Evolutionary conservation across 2,329 filamentous ascomycete genomes (phyloP).

Genomic region (Pseudopyricularia cyperi): DNA sequence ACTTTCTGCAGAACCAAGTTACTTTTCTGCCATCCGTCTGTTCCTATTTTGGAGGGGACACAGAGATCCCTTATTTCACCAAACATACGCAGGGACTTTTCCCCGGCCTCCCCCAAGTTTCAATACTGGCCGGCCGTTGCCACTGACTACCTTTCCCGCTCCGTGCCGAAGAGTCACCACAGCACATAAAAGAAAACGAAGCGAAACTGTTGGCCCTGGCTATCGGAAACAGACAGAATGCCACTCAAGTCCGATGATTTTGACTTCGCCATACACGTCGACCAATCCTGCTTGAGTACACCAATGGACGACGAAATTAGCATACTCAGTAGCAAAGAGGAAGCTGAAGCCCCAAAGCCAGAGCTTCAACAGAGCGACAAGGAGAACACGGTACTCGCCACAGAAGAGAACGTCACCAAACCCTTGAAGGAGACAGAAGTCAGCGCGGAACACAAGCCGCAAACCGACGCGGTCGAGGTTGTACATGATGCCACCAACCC

Average conservation of each 20-base stretch:
- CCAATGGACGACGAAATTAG: constrained; percentile 23
- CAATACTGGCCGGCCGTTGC: not conserved
- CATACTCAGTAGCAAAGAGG: constrained; percentile 6
- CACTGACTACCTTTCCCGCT: not conserved
- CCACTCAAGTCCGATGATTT: constrained; percentile 16
- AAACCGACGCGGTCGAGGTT: not conserved
- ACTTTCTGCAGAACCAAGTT: too few species aligned
- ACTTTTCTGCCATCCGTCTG: too few species aligned
- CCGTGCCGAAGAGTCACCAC: not conserved
- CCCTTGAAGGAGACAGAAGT: not conserved
- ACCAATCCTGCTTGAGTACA: constrained; percentile 28
- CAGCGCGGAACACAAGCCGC: not conserved
- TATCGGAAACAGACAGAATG: constrained; percentile 7
- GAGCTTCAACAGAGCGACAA: not conserved
- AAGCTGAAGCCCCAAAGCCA: constrained; percentile 2
- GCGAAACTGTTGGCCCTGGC: not conserved
- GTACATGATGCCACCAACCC: not conserved
- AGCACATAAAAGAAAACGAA: not conserved
- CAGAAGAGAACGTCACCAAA: not conserved
- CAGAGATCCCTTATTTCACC: too few species aligned
- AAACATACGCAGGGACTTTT: too few species aligned
- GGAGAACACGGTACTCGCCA: not conserved
- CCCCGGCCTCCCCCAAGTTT: too few species aligned
- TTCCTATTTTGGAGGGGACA: too few species aligned
- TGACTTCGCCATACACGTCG: constrained; percentile 35